Base-by-base conservation (phyloP, 2,329 filamentous ascomycete genomes). In the Phyllosticta paracitricarpa region DNA sequence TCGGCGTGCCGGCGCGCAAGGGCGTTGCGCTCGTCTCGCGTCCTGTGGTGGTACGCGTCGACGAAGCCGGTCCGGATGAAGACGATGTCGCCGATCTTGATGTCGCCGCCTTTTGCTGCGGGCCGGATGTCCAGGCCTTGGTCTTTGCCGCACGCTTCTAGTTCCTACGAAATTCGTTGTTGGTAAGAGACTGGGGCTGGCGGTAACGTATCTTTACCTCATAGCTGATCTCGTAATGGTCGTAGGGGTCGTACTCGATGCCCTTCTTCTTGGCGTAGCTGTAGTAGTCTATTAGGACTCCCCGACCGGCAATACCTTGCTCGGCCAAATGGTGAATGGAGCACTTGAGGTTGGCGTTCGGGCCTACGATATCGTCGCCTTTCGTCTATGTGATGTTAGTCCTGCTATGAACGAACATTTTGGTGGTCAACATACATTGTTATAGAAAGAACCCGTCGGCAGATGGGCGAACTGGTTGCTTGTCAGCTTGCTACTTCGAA, bases 71-170 rank as follows among this genome's bases (percentile, higher is more conserved):
- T 84, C 19, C 87, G 79, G 22, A 90, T 70, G 57, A 62, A 59
- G 10, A 62, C 56, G 52, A 62, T 62, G 40, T 62, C 61, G 4
- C 87, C 87, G 2, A 79, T 71, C 62, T 77, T 78, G 65, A 84
- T 78, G 63, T 82, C 79, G 52, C 81, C 81, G 26, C 82, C 82
- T 64, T 82, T 78, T 0, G 76, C 69, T 2, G 75, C 73, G 0
- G 82, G 80, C 0, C 77, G 80, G 67, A 89, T 85, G 63, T 87
- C 81, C 26, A 89, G 75, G 0, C 82, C 81, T 65, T 89, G 84
- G 40, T 80, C 75, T 35, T 75, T 75, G 0, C 84, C 87, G 35
- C 84, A 83, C 8, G 79, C 77, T 59, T 82, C 80, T 0, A 91
- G 77, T 12, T 78, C 73, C 25, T 61, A 12, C 6, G 14, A 17